Percentiles rank a stretch among this genome's conserved stretches.
Evolutionary conservation across 164 flowering plant species (phyloP).

Genomic region (Paratinospora sagittata): DNA sequence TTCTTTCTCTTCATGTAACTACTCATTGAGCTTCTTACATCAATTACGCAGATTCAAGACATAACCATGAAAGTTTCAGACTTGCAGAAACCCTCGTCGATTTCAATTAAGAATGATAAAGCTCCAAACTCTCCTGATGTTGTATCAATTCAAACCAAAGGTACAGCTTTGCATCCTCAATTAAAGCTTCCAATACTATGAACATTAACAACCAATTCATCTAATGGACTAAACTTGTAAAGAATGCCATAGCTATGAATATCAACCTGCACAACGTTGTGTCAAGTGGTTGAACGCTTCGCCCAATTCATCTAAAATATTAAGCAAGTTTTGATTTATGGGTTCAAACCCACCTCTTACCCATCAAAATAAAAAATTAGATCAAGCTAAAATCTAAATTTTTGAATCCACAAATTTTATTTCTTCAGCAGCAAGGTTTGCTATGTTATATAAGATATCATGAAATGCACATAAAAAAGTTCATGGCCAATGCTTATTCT

Average conservation of each 20-base stretch:
- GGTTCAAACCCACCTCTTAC: no score
- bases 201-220: background rate
- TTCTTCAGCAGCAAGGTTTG: no score
- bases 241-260: no score
- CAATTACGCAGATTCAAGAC: conserved; percentile 13
- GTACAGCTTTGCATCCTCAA: conserved; percentile 17
- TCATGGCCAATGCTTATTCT: background rate
- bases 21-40: conserved; percentile 5
- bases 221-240: background rate
- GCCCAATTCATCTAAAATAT: no score
- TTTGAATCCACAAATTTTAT: no score
- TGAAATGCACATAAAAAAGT: no score
- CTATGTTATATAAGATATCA: background rate
- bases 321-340: no score
- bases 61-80: conserved; percentile 7
- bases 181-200: background rate
- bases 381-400: no score
- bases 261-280: no score
- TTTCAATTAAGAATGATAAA: conserved; percentile 14
- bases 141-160: conserved; percentile 14
- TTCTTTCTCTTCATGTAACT: background rate
- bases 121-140: conserved; percentile 14
- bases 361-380: no score
- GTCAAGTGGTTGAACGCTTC: no score
- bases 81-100: conserved; percentile 19